A percentile compares a stretch with the other conserved stretches of the same genome.
These are phyloP conservation scores for Cercospora sp. DNA, from an alignment of 2,329 filamentous ascomycete genomes.

Conservation along the genomic window DNA sequence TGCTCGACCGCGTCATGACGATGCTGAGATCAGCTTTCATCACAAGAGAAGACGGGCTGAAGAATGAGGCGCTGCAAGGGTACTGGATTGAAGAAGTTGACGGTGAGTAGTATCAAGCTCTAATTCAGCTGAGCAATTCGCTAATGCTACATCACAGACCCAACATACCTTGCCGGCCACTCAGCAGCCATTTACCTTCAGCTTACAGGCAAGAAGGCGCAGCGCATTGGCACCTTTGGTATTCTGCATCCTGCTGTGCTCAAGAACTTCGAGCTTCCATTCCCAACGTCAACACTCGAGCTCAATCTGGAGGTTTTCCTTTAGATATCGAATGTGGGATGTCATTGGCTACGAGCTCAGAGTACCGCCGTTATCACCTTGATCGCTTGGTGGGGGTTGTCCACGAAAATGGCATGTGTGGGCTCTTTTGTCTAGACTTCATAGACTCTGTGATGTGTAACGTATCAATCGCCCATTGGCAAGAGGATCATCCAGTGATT, in stretches of 20 bases:
- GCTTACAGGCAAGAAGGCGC: conserved; percentile 66
- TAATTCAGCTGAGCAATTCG: not conserved
- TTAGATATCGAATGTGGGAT: conserved; percentile 45
- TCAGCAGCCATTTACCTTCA: conserved; percentile 81
- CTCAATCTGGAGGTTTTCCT: conserved; percentile 93
- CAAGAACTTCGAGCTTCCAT: conserved; percentile 89
- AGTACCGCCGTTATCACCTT: not conserved
- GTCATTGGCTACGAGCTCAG: not conserved
- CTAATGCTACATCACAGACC: conserved; percentile 51
- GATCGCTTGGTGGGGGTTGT: not conserved
- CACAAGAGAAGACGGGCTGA: conserved; percentile 69
- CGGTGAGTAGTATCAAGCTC: conserved; percentile 50
- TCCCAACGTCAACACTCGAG: conserved; percentile 91
- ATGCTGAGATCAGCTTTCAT: conserved; percentile 87
- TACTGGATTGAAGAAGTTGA: conserved; percentile 96
- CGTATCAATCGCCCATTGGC: not conserved
- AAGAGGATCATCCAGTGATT: not conserved
- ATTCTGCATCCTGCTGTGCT: conserved; percentile 91
- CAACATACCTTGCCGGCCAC: conserved; percentile 89
- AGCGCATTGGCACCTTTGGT: conserved; percentile 83
- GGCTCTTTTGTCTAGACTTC: not conserved
- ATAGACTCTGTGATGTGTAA: not conserved
- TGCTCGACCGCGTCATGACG: conserved; percentile 85
- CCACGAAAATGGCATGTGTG: not conserved
- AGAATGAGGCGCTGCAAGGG: conserved; percentile 50